These are phyloP conservation scores for Paecilomyces variotii DNA, from an alignment of 2,329 filamentous ascomycete genomes.

Conservation along the genomic window DNA sequence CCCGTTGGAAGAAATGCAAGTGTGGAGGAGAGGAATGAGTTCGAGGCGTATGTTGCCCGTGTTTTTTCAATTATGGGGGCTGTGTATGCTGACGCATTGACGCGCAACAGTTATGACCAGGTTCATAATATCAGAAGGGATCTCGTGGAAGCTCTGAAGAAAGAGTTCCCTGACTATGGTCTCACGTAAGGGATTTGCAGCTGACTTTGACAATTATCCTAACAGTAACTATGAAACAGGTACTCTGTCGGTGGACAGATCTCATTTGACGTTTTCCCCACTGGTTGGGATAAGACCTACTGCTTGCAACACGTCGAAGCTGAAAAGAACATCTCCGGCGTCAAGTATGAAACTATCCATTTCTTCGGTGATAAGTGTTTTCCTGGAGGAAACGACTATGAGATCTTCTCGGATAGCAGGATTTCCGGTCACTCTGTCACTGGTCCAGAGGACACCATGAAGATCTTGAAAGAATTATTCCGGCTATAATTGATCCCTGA, in stretches of 20 bases:
- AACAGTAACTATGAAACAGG: constrained; percentile 34
- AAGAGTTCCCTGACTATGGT: constrained; percentile 74
- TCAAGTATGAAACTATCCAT: constrained; percentile 76
- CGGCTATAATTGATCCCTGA: constrained; percentile 41
- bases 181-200: constrained; percentile 58
- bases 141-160: constrained; percentile 68
- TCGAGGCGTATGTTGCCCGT: constrained; percentile 48
- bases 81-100: not conserved
- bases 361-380: constrained; percentile 98
- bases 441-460: constrained; percentile 73
- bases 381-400: constrained; percentile 87
- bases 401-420: constrained; percentile 77
- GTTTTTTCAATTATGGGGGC: not conserved
- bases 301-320: constrained; percentile 80
- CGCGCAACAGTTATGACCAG: constrained; percentile 56
- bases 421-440: constrained; percentile 80
- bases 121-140: constrained; percentile 65
- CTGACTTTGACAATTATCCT: constrained; percentile 2
- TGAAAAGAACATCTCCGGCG: constrained; percentile 59
- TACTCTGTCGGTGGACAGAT: constrained; percentile 96
- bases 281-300: constrained; percentile 98
- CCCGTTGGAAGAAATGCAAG: constrained; percentile 73
- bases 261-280: constrained; percentile 96
- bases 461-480: constrained; percentile 74
- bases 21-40: constrained; percentile 70